Conservation (phyloP, 495 filamentous ascomycete species). For the Hyphodiscus hymeniophilus region DNA sequence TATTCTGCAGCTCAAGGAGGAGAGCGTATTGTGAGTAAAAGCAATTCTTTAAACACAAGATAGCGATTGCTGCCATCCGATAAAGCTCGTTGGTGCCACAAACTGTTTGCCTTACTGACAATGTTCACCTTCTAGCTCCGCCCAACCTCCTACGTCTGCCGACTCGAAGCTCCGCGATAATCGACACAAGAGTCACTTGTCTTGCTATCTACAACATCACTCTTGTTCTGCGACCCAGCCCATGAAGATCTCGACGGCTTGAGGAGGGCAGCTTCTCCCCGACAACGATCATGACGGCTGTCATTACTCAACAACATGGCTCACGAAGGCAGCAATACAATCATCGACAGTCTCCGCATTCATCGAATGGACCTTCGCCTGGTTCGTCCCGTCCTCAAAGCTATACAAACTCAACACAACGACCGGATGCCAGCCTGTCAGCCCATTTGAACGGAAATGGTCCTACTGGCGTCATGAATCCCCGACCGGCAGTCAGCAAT, state of each 20-base stretch:
- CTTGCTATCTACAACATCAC: too few relatives aligned
- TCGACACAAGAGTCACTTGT: too few relatives aligned
- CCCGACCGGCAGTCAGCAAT: constrained; percentile 19
- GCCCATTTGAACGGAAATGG: constrained; percentile 11
- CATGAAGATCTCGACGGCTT: constrained; percentile 8
- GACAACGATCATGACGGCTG: constrained; percentile 20
- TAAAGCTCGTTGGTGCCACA: background rate
- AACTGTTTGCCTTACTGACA: constrained; percentile 15
- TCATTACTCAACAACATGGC: constrained; percentile 18
- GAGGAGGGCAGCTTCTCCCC: constrained; percentile 14
- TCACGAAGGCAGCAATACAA: constrained; percentile 19
- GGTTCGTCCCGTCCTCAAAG: constrained; percentile 34
- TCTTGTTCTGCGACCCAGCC: too few relatives aligned
- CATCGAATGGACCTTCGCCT: constrained; percentile 18
- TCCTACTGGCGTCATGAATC: constrained; percentile 1
- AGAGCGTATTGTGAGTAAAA: too few relatives aligned
- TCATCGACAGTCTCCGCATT: constrained; percentile 20
- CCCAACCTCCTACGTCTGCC: background rate
- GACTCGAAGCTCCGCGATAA: background rate
- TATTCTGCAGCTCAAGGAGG: too few relatives aligned
- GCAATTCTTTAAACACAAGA: background rate
- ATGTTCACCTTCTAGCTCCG: background rate
- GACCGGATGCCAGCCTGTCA: background rate
- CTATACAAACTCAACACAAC: constrained; percentile 28
- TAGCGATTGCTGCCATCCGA: background rate